phyloP scores from a whole-genome alignment of 768 basidiomycete species.

The Termitomyces sp. region DNA sequence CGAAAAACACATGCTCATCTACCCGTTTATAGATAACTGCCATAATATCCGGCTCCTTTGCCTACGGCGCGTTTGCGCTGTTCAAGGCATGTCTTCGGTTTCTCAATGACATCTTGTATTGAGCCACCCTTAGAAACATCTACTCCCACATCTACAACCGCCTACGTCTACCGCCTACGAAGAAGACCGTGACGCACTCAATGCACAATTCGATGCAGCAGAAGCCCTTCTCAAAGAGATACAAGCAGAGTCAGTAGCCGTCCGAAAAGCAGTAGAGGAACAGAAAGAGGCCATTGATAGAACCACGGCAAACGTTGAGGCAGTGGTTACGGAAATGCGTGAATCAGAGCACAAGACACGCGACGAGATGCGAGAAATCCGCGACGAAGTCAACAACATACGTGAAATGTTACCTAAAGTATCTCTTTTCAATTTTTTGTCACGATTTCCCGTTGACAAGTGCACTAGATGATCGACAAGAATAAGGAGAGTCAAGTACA shows the following conservation, averaged over 20 bases:
- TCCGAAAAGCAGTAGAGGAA: conserved; percentile 69
- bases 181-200: conserved; percentile 78
- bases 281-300: conserved; percentile 72
- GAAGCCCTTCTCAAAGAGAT: conserved; percentile 80
- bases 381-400: conserved; percentile 87
- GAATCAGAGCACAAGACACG: conserved; percentile 75
- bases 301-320: conserved; percentile 68
- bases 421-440: background rate
- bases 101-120: background rate
- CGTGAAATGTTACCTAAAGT: conserved; percentile 95
- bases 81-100: conserved; percentile 54
- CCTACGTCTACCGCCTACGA: conserved; percentile 88
- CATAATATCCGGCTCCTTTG: conserved; percentile 81
- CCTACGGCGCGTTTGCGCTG: conserved; percentile 75
- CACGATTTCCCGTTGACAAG: conserved; percentile 1
- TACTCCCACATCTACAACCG: conserved; percentile 87
- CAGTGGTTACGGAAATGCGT: conserved; percentile 69
- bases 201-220: conserved; percentile 87
- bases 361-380: conserved; percentile 88
- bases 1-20: conserved; percentile 21
- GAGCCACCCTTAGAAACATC: conserved; percentile 67
- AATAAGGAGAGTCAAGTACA: conserved; percentile 82
- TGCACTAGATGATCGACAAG: conserved; percentile 87
- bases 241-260: conserved; percentile 68
- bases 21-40: conserved; percentile 71